A percentile compares a stretch with the other conserved stretches of the same genome.
These are phyloP conservation scores for Pholiota molesta DNA, from an alignment of 768 basidiomycete genomes.

Conservation along the genomic window DNA sequence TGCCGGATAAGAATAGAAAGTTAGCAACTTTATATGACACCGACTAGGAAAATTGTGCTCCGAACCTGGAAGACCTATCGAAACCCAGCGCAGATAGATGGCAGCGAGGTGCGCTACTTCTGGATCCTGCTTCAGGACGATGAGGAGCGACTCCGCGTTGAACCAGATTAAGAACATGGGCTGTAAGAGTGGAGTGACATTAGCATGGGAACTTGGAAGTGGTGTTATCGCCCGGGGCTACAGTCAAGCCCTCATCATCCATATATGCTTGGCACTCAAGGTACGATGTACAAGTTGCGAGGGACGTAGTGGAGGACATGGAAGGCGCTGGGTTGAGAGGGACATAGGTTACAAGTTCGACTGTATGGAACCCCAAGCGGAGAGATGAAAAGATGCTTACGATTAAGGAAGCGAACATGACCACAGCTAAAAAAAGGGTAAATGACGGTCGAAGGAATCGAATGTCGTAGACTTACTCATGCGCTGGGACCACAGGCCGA, in stretches of 20 bases:
- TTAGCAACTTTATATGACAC: neutral
- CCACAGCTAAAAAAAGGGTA: slow-evolving; percentile 48
- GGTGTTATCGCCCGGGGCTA: neutral
- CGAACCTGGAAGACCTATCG: slow-evolving; percentile 72
- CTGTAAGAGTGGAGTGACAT: slow-evolving; percentile 34
- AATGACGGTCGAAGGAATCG: slow-evolving; percentile 11
- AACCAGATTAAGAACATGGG: slow-evolving; percentile 76
- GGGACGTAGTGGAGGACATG: too few relatives aligned
- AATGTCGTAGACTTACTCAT: slow-evolving; percentile 58
- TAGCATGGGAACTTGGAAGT: neutral
- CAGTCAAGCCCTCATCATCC: too few relatives aligned
- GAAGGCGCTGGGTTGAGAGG: neutral
- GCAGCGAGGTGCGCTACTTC: slow-evolving; percentile 81
- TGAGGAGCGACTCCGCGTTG: slow-evolving; percentile 77
- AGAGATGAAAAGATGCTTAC: slow-evolving; percentile 42
- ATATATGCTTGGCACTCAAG: too few relatives aligned
- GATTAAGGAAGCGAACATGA: slow-evolving; percentile 58
- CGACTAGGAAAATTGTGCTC: neutral
- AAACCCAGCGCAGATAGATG: slow-evolving; percentile 75
- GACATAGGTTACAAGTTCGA: neutral
- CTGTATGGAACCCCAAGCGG: neutral
- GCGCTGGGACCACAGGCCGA: slow-evolving; percentile 90
- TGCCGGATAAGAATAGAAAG: slow-evolving; percentile 6
- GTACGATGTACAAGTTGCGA: too few relatives aligned
- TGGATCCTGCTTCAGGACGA: slow-evolving; percentile 77